Conservation (phyloP, 176 grass and related monocot genomes). For the Triticum timopheevii region DNA sequence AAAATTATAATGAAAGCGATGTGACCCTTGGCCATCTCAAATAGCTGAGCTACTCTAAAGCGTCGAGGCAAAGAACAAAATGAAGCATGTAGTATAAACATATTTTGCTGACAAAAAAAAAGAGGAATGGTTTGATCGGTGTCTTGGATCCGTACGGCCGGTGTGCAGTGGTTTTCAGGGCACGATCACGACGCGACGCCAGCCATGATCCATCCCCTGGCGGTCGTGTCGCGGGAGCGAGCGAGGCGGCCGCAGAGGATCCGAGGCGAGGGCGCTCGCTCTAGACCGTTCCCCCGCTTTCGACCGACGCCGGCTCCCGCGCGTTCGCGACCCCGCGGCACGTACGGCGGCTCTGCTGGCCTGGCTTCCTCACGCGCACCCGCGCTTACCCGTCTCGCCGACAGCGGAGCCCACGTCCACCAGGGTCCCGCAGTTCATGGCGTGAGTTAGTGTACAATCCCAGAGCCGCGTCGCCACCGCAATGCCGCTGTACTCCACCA, state of each 20-base stretch:
- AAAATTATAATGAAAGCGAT: not conserved
- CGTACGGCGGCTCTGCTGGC: conserved; percentile 19
- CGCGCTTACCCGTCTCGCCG: fast-evolving
- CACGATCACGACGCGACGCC: not conserved
- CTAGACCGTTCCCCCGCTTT: conserved; percentile 49
- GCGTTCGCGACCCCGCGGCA: conserved; percentile 29
- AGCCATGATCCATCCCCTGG: not conserved
- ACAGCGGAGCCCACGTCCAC: fast-evolving
- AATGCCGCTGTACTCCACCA: conserved; percentile 29
- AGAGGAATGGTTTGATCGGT: not conserved
- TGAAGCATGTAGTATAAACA: not conserved
- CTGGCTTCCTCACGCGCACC: not conserved
- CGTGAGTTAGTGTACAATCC: fast-evolving
- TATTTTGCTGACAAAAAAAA: not conserved
- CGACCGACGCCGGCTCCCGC: conserved; percentile 48
- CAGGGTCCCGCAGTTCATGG: not conserved
- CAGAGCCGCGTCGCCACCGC: not conserved
- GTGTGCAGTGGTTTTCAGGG: not conserved
- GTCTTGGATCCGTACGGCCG: not conserved
- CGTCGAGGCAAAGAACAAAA: not conserved
- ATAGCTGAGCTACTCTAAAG: no score
- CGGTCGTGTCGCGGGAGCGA: conserved; percentile 7
- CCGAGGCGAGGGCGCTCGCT: conserved; percentile 13
- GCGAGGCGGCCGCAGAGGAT: conserved; percentile 25
- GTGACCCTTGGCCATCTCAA: not conserved